Evolutionary conservation across 495 filamentous ascomycete genomes (phyloP).

Genomic region (Penicillium canescens): DNA sequence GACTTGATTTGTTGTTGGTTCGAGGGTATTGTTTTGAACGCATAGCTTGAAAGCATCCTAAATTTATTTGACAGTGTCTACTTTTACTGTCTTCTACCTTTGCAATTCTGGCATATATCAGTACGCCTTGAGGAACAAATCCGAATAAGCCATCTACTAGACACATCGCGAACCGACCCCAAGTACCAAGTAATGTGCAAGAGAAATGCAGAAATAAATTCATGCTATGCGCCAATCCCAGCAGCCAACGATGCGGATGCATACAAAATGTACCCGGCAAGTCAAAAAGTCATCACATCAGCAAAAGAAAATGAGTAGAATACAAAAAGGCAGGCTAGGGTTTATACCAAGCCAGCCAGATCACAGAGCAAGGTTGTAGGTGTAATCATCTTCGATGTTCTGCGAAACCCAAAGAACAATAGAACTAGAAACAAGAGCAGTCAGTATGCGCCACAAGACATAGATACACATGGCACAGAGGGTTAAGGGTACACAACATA

Average conservation of each 20-base stretch:
- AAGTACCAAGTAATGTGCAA: neutral
- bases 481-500: conserved; percentile 37
- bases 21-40: neutral
- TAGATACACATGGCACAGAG: neutral
- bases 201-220: conserved; percentile 9
- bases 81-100: too few species aligned
- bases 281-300: conserved; percentile 15
- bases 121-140: too few species aligned
- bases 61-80: too few species aligned
- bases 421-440: conserved; percentile 54
- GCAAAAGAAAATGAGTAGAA: conserved; percentile 14
- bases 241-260: conserved; percentile 13
- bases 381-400: conserved; percentile 99
- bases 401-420: conserved; percentile 94
- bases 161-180: neutral
- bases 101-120: too few species aligned
- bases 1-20: neutral
- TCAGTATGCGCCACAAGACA: conserved; percentile 13
- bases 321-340: conserved; percentile 14
- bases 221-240: conserved; percentile 17
- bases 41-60: too few species aligned
- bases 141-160: too few species aligned
- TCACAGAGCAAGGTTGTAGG: conserved; percentile 87
- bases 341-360: neutral
- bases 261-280: conserved; percentile 5